These are phyloP conservation scores for Steccherinum ochraceum DNA, from an alignment of 768 basidiomycete genomes.

Conservation along the genomic window DNA sequence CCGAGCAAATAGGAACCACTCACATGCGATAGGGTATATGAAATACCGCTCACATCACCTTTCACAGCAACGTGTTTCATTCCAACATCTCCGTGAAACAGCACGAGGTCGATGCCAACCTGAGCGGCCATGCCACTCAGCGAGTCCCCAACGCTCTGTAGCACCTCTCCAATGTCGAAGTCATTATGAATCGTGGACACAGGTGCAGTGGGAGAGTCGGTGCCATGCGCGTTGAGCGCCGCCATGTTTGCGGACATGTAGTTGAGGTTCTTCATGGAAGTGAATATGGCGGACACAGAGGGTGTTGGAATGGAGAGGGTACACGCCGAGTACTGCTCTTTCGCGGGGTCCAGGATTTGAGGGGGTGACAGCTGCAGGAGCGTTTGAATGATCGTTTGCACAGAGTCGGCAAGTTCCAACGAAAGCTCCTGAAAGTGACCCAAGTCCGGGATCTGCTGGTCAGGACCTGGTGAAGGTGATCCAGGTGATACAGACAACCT, in stretches of 20 bases:
- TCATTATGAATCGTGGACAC: conserved; percentile 30
- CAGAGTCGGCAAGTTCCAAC: conserved; percentile 83
- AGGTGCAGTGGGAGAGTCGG: conserved; percentile 6
- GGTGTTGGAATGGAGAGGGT: conserved; percentile 82
- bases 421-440: conserved; percentile 63
- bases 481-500: conserved; percentile 22
- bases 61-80: conserved; percentile 82
- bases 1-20: conserved; percentile 26
- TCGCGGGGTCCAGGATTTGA: conserved; percentile 86
- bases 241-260: conserved; percentile 86
- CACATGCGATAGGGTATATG: conserved; percentile 80
- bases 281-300: conserved; percentile 83
- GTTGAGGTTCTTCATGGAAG: conserved; percentile 89
- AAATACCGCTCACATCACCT: conserved; percentile 80
- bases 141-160: conserved; percentile 86
- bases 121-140: conserved; percentile 80
- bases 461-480: conserved; percentile 16
- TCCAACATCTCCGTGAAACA: conserved; percentile 85
- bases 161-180: conserved; percentile 87
- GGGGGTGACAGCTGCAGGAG: conserved; percentile 86
- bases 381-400: conserved; percentile 88
- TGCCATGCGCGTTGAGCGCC: conserved; percentile 28
- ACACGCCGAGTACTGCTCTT: conserved; percentile 90
- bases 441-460: conserved; percentile 23
- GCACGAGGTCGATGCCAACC: conserved; percentile 81